Percentiles rank a stretch among this genome's conserved stretches.
Conservation (phyloP, 73 alveolate species). For the Tetrahymena borealis region DNA sequence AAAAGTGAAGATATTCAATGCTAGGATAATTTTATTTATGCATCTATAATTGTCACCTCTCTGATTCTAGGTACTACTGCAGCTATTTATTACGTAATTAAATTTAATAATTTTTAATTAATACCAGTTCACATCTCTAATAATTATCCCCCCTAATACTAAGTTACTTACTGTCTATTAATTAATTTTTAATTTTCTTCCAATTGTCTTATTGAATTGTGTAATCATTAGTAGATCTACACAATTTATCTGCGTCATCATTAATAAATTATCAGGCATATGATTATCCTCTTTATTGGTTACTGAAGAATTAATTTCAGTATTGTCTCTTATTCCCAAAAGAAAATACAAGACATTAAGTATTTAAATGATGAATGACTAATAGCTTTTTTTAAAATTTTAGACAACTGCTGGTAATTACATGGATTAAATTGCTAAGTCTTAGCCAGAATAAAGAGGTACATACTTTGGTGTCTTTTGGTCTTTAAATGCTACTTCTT, state of each 20-base stretch:
- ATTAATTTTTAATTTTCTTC: not conserved
- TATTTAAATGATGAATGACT: too few relatives aligned
- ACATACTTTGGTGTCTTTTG: not conserved
- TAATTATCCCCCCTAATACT: not conserved
- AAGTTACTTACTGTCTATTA: not conserved
- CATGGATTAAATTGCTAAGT: not conserved
- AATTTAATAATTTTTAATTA: not conserved
- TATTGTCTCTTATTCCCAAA: too few relatives aligned
- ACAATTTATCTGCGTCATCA: too few relatives aligned
- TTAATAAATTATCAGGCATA: too few relatives aligned
- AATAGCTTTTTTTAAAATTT: not conserved
- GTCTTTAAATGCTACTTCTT: not conserved
- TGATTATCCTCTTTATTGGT: too few relatives aligned
- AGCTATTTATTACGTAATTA: not conserved
- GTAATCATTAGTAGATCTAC: not conserved
- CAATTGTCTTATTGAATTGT: not conserved
- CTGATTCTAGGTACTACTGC: slow-evolving; percentile 2
- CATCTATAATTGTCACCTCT: not conserved
- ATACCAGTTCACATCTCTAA: not conserved
- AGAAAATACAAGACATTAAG: too few relatives aligned
- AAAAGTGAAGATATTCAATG: not conserved
- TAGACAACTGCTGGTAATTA: not conserved
- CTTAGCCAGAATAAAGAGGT: not conserved
- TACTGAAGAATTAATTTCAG: too few relatives aligned
- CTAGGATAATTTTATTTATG: not conserved